Evolutionary conservation across 2,329 filamentous ascomycete genomes (phyloP), one percentile per base, ranked within the genome.

Genomic region (Colletotrichum sublineola): DNA sequence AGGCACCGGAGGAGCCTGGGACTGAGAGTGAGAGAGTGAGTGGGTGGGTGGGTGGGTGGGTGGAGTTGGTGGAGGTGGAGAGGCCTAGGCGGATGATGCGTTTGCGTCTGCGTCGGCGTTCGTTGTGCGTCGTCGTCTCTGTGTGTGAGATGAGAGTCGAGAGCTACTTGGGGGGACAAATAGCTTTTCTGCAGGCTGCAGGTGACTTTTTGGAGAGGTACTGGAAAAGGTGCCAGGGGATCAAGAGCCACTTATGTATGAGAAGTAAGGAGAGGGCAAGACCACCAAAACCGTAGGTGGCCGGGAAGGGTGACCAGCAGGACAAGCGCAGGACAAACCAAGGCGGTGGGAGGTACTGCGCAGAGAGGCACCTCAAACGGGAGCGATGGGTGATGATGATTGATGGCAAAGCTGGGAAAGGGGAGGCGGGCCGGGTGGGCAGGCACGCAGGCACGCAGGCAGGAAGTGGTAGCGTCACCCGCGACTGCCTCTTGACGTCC

Each of bases 61-160:
- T 60, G 67, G 67, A 63, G 68, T 65, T 63, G 68, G 68, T 63
- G 65, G 65, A 61, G 66, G 60, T 63, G 60, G 69, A 56, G 69
- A 65, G 40, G 55, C 38, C 69, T 65, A 61, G 66, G 46, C 70
- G 70, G 70, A 56, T 73, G 69, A 69, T 72, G 70, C 67, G 70
- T 65, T 48, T 63, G 29, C 50, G 50, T 53, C 24, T 18, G 63
- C 67, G 57, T 71, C 67, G n/a, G 50, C 24, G 50, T 53, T 11
- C 52, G 52, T 55, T 36, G 42, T 63, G 46, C 46, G 60, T 60
- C 66, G 46, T 42, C 60, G 53, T 69, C 66, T 58, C 60, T 48
- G 63, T 65, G 69, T 63, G 60, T 61, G 66, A 55, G 60, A 72
- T 40, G 48, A 33, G 65, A 68, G 48, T 63, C 42, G 50, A 46